Evolutionary conservation across 1,284 basidiomycete genomes (phyloP), one percentile per base, ranked within the genome.

Genomic region (Phellopilus nigrolimitatus): DNA sequence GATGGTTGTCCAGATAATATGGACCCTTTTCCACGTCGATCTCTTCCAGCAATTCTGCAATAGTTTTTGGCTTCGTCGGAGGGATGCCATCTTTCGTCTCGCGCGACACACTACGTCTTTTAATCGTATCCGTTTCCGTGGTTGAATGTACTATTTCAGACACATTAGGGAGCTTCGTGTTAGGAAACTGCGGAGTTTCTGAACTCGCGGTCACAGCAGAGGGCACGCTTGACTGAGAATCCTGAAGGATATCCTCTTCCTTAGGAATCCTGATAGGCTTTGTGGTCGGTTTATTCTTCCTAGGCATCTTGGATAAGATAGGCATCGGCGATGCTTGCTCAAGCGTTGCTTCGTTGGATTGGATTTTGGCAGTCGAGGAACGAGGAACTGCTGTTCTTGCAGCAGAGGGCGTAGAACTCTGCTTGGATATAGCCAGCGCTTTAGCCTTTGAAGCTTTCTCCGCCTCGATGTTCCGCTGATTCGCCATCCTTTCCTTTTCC

Each of bases 291-390:
- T 82, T 88, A 60, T 73, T 86, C 66, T 89, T 89, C 73, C 87
- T 89, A 3, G 86, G 83, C 68, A 86, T 81, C 64, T 81, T 88
- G 19, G 87, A 88, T 31, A 88, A 69, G 33, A 89, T 75, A 13
- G 86, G 86, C 13, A 78, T 79, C 61, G 88, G 86, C 1, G 72
- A 59, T 6, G 64, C 60, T 28, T 69, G 66, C 37, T 75, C 74
- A 1, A 17, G 3, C 15, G 66, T 54, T 2, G 49, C n/a, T n/a
- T n/a, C n/a, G n/a, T n/a, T 50, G 33, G 60, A 59, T 21, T 61
- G 54, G 22, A 47, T 45, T 57, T 49, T 54, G 41, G 55, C n/a
- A 34, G 51, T 57, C 55, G 44, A 54, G 51, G 34, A 30, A n/a
- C 52, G 36, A 15, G 44, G 41, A 50, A 54, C 56, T 31, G 59